Base-by-base conservation (phyloP, 139 green algal genomes). In the Deuterostichococcus epilithicus region DNA sequence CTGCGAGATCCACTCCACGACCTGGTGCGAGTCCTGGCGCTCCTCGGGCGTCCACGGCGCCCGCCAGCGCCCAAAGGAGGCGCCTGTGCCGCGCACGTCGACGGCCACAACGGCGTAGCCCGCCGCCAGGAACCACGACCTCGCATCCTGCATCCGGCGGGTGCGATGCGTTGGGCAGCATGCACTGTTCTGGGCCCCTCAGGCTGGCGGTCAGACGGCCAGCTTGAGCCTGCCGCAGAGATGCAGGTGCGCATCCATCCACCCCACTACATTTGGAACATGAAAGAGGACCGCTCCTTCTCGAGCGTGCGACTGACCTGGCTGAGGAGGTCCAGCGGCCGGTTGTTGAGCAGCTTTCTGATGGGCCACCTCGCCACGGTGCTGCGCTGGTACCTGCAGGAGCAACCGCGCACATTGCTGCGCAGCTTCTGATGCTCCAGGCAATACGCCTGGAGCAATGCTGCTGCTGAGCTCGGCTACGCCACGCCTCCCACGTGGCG, bases 41-140 rank as follows among this genome's bases (percentile, higher is more conserved):
- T 81, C 77, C 25, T 37, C 42, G 5, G 39, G 70, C 3, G 32
- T 32, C 77, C 77, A 81, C 1, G 71, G 70, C 23, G 65, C 32
- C 25, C 63, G 38, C 77, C 77, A 81, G 39, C 68, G 70, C 39
- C 77, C 77, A 70, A 74, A 77, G 35, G 77, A 81, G 18, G 77
- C 77, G 28, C 77, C 77, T 65, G 77, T 81, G 32, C 77, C 77
- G 10, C 77, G 67, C 34, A 81, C 73, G 25, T 81, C 77, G 28
- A 77, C 72, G 25, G 59, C 73, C 10, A 77, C 68, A 20, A 77
- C 70, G 18, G 77, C 77, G 69, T 77, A 81, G 5, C 77, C 77
- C 18, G 38, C 70, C 6, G 52, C n/a, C 30, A 81, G 71, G 37
- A 74, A 63, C 52, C 52, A 63, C 3, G 52, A 63, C 52, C 52